Evolutionary conservation across 2,329 filamentous ascomycete species (phyloP), one percentile per base, ranked within the genome.

Genomic region (Domatiomyces globalis): DNA sequence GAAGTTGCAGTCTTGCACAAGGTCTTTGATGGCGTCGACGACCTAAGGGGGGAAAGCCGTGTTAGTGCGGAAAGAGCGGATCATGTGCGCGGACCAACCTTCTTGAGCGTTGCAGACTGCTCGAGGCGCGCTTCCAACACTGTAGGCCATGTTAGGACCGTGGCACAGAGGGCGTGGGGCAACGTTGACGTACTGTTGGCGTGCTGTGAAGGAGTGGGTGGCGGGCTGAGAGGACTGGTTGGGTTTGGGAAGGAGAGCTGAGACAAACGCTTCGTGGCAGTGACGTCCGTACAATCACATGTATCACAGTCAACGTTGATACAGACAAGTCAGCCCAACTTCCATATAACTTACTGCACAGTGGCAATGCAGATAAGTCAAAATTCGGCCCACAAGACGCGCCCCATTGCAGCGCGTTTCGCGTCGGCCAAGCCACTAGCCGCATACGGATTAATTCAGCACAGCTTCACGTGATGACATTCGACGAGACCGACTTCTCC

Each of bases 1-100:
- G 74, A 98, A 98, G 75, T 98, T 98, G 83, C 92, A 98, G 74
- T 98, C 92, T 72, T 96, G 92, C 50, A 98, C 92, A 49, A 98
- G 82, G 65, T 98, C 92, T 73, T 95, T 96, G 82, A 98, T 95
- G 63, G 94, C 87, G 69, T 98, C 94, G 65, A 98, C 89, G 58
- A 96, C 87, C 88, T 95, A 61, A 17, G 20, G 58, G 49, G 5
- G 18, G 55, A 49, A 49, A 56, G 54, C 43, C 44, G 22, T 25
- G 22, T 25, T 25, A 25, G 22, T 25, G 22, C 22, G 22, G 6
- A 25, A 6, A 25, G 19, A 19, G 17, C 15, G 5, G 50, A 18
- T 51, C 25, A 27, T 25, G 44, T 36, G 39, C 15, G 3, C 20
- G 45, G 20, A 63, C 70, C 56, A 71, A 90, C 88, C 85, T 92